These are phyloP conservation scores for Cryphonectria radicalis DNA, from an alignment of 2,329 filamentous ascomycete species.

Conservation along the genomic window DNA sequence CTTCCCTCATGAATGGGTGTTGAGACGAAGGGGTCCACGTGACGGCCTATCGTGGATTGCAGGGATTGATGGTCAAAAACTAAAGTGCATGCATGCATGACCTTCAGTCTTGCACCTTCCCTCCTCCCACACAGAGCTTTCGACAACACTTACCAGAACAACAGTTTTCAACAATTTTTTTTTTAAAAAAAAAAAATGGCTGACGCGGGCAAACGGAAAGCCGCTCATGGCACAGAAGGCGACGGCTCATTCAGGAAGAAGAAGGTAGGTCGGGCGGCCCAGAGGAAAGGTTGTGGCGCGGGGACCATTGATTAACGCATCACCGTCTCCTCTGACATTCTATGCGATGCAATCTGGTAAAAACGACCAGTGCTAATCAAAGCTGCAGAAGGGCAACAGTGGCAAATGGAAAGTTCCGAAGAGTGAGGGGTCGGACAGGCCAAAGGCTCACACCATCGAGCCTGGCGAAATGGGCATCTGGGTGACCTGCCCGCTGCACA, in stretches of 20 bases:
- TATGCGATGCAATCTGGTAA: not conserved
- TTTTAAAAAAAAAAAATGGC: slow-evolving; percentile 13
- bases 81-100: not conserved
- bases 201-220: slow-evolving; percentile 23
- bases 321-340: not conserved
- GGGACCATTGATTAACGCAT: not conserved
- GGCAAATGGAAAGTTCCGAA: slow-evolving; percentile 67
- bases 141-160: not conserved
- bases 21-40: slow-evolving; percentile 1
- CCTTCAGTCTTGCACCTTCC: not conserved
- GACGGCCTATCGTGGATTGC: slow-evolving; percentile 2
- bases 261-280: slow-evolving; percentile 16
- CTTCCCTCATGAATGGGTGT: not conserved
- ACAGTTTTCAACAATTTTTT: not conserved
- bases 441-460: slow-evolving; percentile 56
- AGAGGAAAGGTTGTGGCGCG: not conserved
- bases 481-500: slow-evolving; percentile 75
- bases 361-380: slow-evolving; percentile 6
- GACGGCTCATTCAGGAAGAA: slow-evolving; percentile 24
- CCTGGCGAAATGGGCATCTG: slow-evolving; percentile 76
- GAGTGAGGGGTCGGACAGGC: slow-evolving; percentile 50
- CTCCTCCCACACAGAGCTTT: not conserved
- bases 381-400: slow-evolving; percentile 52
- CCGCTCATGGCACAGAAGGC: slow-evolving; percentile 10
- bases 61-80: slow-evolving; percentile 3